phyloP scores from a whole-genome alignment of 2,329 filamentous ascomycete species.

The Chrysosporium keratinophilum region DNA sequence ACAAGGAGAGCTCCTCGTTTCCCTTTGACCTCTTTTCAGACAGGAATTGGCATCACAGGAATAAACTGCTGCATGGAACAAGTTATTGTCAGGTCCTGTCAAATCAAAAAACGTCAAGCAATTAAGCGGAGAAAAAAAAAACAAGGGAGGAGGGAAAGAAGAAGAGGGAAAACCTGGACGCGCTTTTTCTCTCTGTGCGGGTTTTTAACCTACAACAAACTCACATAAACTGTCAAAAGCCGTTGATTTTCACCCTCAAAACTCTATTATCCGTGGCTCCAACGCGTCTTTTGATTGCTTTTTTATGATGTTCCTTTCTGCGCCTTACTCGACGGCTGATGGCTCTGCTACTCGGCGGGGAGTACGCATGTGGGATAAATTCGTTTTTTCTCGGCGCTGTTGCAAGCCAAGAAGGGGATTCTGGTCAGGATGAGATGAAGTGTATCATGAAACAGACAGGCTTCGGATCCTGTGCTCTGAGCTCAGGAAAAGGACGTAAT shows the following conservation, averaged over 20 bases:
- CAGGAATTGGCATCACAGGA: conserved; percentile 1
- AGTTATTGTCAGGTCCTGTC: conserved; percentile 1
- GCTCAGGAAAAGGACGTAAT: conserved; percentile 6
- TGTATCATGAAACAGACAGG: conserved; percentile 9
- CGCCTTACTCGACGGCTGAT: background rate
- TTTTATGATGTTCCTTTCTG: background rate
- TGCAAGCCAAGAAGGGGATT: conserved; percentile 10
- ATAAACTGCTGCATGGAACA: conserved; percentile 8
- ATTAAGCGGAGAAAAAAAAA: conserved; percentile 5
- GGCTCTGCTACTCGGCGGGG: background rate
- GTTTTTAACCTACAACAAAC: background rate
- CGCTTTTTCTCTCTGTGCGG: background rate
- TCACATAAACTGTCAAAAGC: conserved; percentile 1
- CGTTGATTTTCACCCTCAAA: background rate
- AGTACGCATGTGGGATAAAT: conserved; percentile 1
- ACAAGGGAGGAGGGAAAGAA: background rate
- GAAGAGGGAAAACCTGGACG: background rate
- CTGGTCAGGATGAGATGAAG: conserved; percentile 1
- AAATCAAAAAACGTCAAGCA: conserved; percentile 6
- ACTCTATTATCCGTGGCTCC: conserved; percentile 4
- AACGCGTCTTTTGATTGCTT: conserved; percentile 1
- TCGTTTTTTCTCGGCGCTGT: conserved; percentile 8
- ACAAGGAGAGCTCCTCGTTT: conserved; percentile 10
- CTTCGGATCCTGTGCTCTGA: conserved; percentile 9
- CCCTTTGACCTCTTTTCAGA: conserved; percentile 1